These are phyloP conservation scores for Cercospora citrullina DNA, from an alignment of 2,329 filamentous ascomycete genomes.

Conservation along the genomic window DNA sequence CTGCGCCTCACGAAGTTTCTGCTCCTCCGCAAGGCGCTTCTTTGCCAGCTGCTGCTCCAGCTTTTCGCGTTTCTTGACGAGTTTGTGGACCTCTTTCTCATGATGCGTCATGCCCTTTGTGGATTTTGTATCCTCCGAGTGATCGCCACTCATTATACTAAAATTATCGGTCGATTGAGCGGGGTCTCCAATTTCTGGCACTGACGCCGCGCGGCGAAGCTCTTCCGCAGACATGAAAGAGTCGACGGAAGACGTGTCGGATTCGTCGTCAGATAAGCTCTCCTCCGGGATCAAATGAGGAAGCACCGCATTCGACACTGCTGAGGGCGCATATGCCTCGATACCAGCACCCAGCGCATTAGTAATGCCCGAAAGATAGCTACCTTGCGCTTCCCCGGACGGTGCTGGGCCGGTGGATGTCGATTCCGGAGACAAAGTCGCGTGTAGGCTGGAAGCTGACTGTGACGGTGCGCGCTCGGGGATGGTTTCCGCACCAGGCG, in stretches of 20 bases:
- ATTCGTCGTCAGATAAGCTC: conserved; percentile 26
- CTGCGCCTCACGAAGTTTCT: conserved; percentile 42
- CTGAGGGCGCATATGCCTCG: conserved; percentile 39
- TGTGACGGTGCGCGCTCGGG: background rate
- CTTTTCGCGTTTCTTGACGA: conserved; percentile 61
- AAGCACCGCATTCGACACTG: conserved; percentile 34
- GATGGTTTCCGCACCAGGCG: background rate
- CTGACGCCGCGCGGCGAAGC: conserved; percentile 37
- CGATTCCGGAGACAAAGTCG: background rate
- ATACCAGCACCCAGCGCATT: conserved; percentile 36
- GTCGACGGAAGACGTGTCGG: conserved; percentile 32
- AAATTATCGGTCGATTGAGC: conserved; percentile 30
- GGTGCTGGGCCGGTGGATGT: background rate
- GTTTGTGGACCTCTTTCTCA: conserved; percentile 66
- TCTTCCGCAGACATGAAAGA: conserved; percentile 49
- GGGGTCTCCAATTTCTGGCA: conserved; percentile 30
- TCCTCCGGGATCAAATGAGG: conserved; percentile 26
- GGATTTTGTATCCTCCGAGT: conserved; percentile 19
- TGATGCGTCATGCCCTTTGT: conserved; percentile 36
- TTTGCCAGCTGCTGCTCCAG: conserved; percentile 64
- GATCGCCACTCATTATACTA: conserved; percentile 27
- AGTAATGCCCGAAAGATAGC: conserved; percentile 36
- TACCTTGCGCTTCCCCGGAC: conserved; percentile 23
- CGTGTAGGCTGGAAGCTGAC: background rate
- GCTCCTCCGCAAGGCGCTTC: conserved; percentile 55